Evolutionary conservation across 805 yeast species (phyloP).

Genomic region (Candida berthetii): DNA sequence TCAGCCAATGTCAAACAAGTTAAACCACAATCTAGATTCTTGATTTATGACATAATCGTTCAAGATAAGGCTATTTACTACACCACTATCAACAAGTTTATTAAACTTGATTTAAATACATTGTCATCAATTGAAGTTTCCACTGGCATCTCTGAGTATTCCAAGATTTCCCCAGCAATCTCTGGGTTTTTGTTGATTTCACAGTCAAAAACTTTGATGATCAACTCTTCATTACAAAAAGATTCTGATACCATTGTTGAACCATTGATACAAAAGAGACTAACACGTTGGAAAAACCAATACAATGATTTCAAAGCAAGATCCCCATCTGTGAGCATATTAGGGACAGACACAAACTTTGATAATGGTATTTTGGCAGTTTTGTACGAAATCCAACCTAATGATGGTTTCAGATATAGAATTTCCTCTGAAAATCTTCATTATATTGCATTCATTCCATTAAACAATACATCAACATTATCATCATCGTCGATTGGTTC

Average conservation of each 20-base stretch:
- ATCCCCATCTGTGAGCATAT: slow-evolving; percentile 6
- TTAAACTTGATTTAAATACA: slow-evolving; percentile 2
- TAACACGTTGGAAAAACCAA: slow-evolving; percentile 14
- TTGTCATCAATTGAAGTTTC: not conserved
- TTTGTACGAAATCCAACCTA: slow-evolving; percentile 13
- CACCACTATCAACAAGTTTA: slow-evolving; percentile 7
- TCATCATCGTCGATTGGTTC: slow-evolving; percentile 2
- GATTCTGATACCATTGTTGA: slow-evolving; percentile 7
- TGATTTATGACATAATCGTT: slow-evolving; percentile 12
- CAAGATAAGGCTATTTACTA: not conserved
- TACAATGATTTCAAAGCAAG: slow-evolving; percentile 19
- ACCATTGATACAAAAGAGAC: slow-evolving; percentile 7
- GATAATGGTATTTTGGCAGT: slow-evolving; percentile 12
- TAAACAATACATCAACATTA: slow-evolving; percentile 1
- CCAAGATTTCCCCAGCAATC: slow-evolving; percentile 9
- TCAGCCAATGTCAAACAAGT: slow-evolving; percentile 1
- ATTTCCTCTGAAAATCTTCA: slow-evolving; percentile 16
- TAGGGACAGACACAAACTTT: slow-evolving; percentile 12
- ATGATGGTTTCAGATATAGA: slow-evolving; percentile 14
- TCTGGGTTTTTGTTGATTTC: slow-evolving; percentile 5
- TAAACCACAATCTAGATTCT: slow-evolving; percentile 5
- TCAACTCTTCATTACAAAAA: slow-evolving; percentile 1
- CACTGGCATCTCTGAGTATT: slow-evolving; percentile 5
- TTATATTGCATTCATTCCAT: slow-evolving; percentile 11
- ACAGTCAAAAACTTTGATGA: slow-evolving; percentile 3